Base-by-base conservation (phyloP, 2,329 filamentous ascomycete species). In the Ceratocystis lukuohia region DNA sequence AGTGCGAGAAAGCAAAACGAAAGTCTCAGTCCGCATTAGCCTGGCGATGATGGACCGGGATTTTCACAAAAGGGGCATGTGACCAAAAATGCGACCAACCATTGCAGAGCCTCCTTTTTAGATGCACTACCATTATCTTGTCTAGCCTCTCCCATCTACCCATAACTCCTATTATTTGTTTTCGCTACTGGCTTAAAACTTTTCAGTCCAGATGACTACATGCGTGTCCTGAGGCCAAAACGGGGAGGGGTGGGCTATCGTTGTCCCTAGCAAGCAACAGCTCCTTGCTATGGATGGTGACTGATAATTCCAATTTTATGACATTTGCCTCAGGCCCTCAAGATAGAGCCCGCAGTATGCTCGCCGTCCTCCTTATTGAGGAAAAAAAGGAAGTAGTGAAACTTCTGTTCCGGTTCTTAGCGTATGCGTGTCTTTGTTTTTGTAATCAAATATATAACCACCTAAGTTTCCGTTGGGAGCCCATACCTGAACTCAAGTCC, bases 141-240 rank as follows among this genome's bases (percentile, higher is more conserved):
- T 22, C 25, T 15, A 25, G 48, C 22, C 20, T 12, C 20, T 53
- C 48, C 4, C 3, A 28, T 12, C 33, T 37, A 17, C 10, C 22
- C 61, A 25, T 48, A 45, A 15, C 61, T 62, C 37, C 1, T 12
- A 5, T 33, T 33, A 28, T 48, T 41, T 12, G 41, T 25, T 41
- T 20, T 25, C 20, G 30, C 44, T 25, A 20, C 5, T 20, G 33
- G n/a, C 5, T 44, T 41, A 62, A 62, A 62, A 20, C 8, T 41
- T 62, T 59, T 59, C 22, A 12, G 28, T 28, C 22, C 56, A 1
- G 12, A n/a, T 59, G 56, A 59, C 56, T 17, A 59, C 10, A 20
- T 33, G 5, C 25, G 17, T 59, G 59, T 62, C 59, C 59, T 62
- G 59, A 62, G 59, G 59, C 59, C 59, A 25, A 41, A 62, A 62